Base-by-base conservation (phyloP, 2,329 filamentous ascomycete species). In the Sporothrix globosa region DNA sequence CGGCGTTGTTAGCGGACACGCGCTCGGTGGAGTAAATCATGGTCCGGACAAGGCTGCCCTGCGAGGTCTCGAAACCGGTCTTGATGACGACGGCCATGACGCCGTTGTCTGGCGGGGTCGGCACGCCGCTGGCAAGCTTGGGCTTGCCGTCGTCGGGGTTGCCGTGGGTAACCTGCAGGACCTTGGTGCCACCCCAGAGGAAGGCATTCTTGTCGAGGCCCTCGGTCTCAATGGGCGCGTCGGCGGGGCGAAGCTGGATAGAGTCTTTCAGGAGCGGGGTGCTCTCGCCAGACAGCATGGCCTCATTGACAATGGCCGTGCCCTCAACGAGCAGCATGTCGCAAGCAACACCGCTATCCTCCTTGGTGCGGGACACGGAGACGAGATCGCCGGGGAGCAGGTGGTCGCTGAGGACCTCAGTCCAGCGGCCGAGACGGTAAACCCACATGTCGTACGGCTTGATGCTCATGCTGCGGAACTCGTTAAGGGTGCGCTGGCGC, bases 11-110 rank as follows among this genome's bases (percentile, higher is more conserved):
- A 76, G 96, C 96, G n/a, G 95, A 98, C 30, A 99, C 95, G 74
- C 95, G 93, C 81, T 99, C 96, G 1, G 96, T 99, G 1, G 96
- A 97, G 83, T 97, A 99, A 77, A 99, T 99, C 96, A 99, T 99
- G 75, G 96, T 99, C 73, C 96, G 92, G 72, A 99, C 96, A 72
- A 99, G 87, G 80, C 93, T 97, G 73, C 96, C 96, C 82, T 99
- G 96, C 70, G 95, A 98, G 13, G 96, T 99, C 82, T 99, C 96
- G 77, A 99, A 99, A 14, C 96, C 96, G 69, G 96, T 99, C 87
- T 97, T 98, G 77, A 94, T 91, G 60, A 99, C 93, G 73, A 99
- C 88, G 73, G 94, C 96, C 84, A 98, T 88, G 48, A 94, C 96
- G 68, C 96, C 96, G 76, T 96, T 92, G 80, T 99, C 96, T 0